Evolutionary conservation across 129 eudicot genomes (phyloP).

Genomic region (Apium graveolens): DNA sequence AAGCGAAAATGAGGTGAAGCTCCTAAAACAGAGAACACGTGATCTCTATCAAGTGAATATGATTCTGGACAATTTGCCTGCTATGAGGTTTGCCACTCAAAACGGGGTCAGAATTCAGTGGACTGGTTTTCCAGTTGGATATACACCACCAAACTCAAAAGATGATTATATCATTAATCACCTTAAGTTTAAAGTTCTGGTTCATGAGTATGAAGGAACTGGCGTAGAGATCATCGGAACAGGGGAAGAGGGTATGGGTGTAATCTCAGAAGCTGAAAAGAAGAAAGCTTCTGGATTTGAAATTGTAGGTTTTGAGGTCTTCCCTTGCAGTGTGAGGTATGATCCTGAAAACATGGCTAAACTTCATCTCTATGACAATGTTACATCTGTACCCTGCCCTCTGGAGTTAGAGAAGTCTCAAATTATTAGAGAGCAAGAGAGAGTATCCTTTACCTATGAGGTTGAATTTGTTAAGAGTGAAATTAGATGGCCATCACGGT

Average conservation of each 20-base stretch:
- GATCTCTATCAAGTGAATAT: constrained; percentile 70
- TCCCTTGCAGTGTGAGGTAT: constrained; percentile 55
- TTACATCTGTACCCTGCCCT: constrained; percentile 40
- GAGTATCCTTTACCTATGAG: constrained; percentile 47
- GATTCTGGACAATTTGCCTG: constrained; percentile 65
- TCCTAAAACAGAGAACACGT: constrained; percentile 66
- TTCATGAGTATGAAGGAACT: constrained; percentile 72
- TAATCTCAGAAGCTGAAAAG: constrained; percentile 53
- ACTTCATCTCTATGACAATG: constrained; percentile 44
- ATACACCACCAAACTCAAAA: constrained; percentile 35
- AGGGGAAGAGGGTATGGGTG: constrained; percentile 83
- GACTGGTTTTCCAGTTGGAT: constrained; percentile 72
- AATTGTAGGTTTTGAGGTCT: constrained; percentile 75
- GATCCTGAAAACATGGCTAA: constrained; percentile 53
- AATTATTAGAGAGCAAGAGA: constrained; percentile 56
- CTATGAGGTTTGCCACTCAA: constrained; percentile 49
- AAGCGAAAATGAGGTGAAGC: constrained; percentile 60
- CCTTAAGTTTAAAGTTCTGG: constrained; percentile 52
- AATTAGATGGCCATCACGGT: constrained; percentile 64
- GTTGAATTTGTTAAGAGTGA: constrained; percentile 65
- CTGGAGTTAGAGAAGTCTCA: constrained; percentile 45
- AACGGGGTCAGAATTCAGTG: constrained; percentile 59
- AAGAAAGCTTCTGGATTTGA: constrained; percentile 64
- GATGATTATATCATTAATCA: constrained; percentile 72
- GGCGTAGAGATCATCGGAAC: constrained; percentile 78